Evolutionary conservation across 495 filamentous ascomycete species (phyloP).

Genomic region (Melanomma pulvis-pyrius): DNA sequence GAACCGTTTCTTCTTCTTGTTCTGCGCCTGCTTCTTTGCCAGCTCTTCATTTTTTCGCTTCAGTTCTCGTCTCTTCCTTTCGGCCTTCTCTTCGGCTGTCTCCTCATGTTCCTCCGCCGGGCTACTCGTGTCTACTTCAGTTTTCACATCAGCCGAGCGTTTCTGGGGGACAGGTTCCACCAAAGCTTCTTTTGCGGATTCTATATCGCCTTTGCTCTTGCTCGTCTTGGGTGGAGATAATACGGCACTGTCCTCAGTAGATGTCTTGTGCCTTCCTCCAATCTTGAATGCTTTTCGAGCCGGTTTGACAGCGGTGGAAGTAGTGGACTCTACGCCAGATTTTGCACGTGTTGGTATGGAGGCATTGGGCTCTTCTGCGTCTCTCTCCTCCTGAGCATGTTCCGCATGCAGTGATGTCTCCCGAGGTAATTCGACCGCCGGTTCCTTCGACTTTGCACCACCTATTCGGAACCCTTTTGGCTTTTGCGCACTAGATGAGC

Average conservation of each 20-base stretch:
- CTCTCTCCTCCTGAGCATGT: neutral
- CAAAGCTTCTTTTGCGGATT: neutral
- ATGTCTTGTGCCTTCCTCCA: conserved; percentile 25
- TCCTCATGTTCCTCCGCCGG: conserved; percentile 35
- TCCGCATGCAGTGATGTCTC: neutral
- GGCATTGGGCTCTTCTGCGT: neutral
- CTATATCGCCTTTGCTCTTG: neutral
- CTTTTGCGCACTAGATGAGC: neutral
- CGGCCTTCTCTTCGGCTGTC: conserved; percentile 45
- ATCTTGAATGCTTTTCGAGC: conserved; percentile 29
- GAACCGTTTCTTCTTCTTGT: conserved; percentile 45
- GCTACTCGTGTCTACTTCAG: conserved; percentile 10
- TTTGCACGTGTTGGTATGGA: neutral
- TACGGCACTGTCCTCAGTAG: neutral
- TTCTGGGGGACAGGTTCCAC: neutral
- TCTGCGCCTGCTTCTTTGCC: conserved; percentile 43
- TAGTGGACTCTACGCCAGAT: neutral
- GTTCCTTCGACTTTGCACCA: conserved; percentile 14
- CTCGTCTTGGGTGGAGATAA: neutral
- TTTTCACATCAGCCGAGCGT: neutral
- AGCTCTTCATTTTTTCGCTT: conserved; percentile 41
- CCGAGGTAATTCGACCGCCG: neutral
- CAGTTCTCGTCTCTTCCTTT: conserved; percentile 44
- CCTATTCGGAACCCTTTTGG: conserved; percentile 32
- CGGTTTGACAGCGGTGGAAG: neutral